Conservation (phyloP, 495 filamentous ascomycete species). For the Lepidopterella palustris region DNA sequence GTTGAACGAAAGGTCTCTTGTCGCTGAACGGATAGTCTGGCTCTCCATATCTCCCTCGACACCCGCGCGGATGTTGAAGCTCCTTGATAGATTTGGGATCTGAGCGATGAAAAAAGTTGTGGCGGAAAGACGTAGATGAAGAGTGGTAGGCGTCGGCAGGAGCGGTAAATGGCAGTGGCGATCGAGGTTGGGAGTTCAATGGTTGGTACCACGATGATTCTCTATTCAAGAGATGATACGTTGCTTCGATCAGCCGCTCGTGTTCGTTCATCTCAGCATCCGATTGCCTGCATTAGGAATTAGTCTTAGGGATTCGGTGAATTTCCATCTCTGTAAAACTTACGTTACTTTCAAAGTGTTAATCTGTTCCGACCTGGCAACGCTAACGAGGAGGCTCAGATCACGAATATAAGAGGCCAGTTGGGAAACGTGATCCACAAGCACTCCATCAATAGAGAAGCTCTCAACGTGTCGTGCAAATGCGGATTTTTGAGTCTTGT, state of each 20-base stretch:
- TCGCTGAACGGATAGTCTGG: slow-evolving; percentile 14
- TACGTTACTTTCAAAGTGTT: neutral
- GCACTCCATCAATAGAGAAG: too few relatives aligned
- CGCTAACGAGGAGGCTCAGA: neutral
- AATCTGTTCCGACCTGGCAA: neutral
- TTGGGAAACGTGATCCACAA: neutral
- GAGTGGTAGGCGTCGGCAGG: neutral
- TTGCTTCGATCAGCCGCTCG: neutral
- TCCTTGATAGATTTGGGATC: slow-evolving; percentile 1
- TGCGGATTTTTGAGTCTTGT: too few relatives aligned
- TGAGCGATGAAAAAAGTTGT: neutral
- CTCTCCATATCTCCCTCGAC: slow-evolving; percentile 19
- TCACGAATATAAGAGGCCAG: neutral
- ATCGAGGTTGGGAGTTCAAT: too few relatives aligned
- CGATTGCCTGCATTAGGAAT: too few relatives aligned
- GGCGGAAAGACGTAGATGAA: neutral
- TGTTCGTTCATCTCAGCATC: neutral
- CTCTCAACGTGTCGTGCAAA: neutral
- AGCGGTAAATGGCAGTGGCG: too few relatives aligned
- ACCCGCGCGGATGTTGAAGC: slow-evolving; percentile 17
- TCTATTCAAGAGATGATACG: neutral
- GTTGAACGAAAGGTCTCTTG: slow-evolving; percentile 8
- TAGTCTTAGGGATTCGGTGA: too few relatives aligned
- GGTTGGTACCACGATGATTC: neutral
- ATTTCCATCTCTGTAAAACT: too few relatives aligned